Base-by-base conservation (phyloP, 1,139 yeast species). In the Yamadazyma triangularis region DNA sequence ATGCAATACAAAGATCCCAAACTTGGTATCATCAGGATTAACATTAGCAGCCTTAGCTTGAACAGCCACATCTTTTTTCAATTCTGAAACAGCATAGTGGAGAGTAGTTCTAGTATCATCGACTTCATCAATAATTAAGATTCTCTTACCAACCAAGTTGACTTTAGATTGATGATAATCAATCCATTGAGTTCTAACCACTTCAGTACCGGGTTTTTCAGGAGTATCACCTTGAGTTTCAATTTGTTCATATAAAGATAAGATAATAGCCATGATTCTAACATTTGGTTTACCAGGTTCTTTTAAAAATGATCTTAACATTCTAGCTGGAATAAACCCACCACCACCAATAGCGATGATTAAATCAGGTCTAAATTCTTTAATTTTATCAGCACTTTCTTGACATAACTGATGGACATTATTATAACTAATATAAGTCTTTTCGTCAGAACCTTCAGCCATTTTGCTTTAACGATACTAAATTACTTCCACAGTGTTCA, bases 241-340 rank as follows among this genome's bases (percentile, higher is more conserved):
- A 40, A 84, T 55, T 48, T 84, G 91, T 59, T 89, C 97, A 57
- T 89, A 89, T 31, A 89, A 71, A 0, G 96, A 86, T 44, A 89
- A 70, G 27, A 93, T 93, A 50, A 89, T 86, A 33, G 97, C 96
- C 78, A 86, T 91, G 50, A 89, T 87, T 45, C 95, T 85, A 39
- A 88, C 85, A 56, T 87, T 88, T 48, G 91, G 88, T 42, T 83
- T 74, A 36, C 94, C 95, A 32, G 83, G 84, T 42, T 79, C 80
- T 60, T 87, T 88, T 50, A 89, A 68, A 61, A 89, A 89, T 1
- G 96, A 80, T 58, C 97, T 77, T 49, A 89, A 74, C 64, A 89
- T 89, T 56, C 97, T 77, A 18, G 97, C 96, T 12, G 97, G 97
- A 40, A 89, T 89, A 60, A 89, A 84, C 4, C 97, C 97, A 49